These are phyloP conservation scores for Rhododendron henanense DNA, from an alignment of 148 eudicot genomes.

Conservation along the genomic window DNA sequence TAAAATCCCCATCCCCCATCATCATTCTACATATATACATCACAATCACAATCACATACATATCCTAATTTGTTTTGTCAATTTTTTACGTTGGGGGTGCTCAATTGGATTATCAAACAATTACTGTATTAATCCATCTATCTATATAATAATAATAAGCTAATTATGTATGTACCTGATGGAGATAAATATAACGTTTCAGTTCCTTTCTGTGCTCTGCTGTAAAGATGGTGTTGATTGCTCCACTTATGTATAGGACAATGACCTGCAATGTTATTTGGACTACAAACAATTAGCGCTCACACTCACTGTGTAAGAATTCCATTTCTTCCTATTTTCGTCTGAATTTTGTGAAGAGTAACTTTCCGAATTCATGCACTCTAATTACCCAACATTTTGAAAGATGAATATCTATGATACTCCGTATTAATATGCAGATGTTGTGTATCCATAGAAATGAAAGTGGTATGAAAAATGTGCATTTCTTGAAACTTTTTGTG, in stretches of 20 bases:
- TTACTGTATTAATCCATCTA: too few relatives aligned
- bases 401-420: not conserved
- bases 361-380: too few relatives aligned
- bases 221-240: constrained; percentile 23
- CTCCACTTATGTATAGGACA: constrained; percentile 28
- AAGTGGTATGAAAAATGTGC: not conserved
- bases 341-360: not conserved
- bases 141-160: too few relatives aligned
- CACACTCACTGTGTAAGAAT: not conserved
- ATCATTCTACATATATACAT: constrained; percentile 14
- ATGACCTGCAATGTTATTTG: constrained; percentile 20
- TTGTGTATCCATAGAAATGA: not conserved
- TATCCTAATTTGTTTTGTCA: too few relatives aligned
- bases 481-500: not conserved
- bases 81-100: too few relatives aligned
- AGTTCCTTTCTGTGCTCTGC: constrained; percentile 29
- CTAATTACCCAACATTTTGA: not conserved
- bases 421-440: not conserved
- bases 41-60: too few relatives aligned
- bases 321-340: not conserved
- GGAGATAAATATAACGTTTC: constrained; percentile 28
- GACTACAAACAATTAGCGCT: not conserved
- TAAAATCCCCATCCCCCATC: constrained; percentile 43
- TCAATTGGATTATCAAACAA: too few relatives aligned
- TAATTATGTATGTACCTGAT: constrained; percentile 16